phyloP scores from a whole-genome alignment of 1,284 basidiomycete species.

The Pisolithus thermaeus region DNA sequence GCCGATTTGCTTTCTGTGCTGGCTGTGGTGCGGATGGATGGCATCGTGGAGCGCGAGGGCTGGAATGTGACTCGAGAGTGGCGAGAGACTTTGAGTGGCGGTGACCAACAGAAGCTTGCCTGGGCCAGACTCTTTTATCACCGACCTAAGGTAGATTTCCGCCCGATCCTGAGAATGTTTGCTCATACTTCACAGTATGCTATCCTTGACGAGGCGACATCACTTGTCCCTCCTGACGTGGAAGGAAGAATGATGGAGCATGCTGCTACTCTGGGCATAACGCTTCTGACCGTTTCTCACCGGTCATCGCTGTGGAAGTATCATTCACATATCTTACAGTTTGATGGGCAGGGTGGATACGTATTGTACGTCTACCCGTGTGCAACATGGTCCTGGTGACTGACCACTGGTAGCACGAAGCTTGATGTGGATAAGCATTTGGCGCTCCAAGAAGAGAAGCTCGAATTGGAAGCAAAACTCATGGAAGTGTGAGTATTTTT shows the following conservation, averaged over 20 bases:
- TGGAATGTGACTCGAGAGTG: constrained; percentile 90
- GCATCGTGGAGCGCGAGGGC: constrained; percentile 91
- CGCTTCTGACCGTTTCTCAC: constrained; percentile 87
- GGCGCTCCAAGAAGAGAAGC: constrained; percentile 92
- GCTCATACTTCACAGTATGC: constrained; percentile 62
- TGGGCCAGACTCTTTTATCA: constrained; percentile 98
- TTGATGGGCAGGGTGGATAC: constrained; percentile 79
- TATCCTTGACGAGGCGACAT: constrained; percentile 95
- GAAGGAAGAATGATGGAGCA: constrained; percentile 96
- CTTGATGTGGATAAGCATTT: constrained; percentile 90
- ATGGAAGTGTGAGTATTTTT: constrained; percentile 62
- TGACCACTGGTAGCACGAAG: constrained; percentile 55
- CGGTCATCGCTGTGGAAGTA: constrained; percentile 94
- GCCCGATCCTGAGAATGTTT: background rate
- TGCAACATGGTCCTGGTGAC: background rate
- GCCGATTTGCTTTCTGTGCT: constrained; percentile 72
- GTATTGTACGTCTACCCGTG: constrained; percentile 59
- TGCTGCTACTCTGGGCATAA: constrained; percentile 83
- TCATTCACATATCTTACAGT: constrained; percentile 88
- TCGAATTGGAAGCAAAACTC: constrained; percentile 72
- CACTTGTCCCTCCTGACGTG: constrained; percentile 88
- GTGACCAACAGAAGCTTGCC: constrained; percentile 88
- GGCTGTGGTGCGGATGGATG: constrained; percentile 78
- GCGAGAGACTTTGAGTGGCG: constrained; percentile 88
- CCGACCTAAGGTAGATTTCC: constrained; percentile 66